Evolutionary conservation across 768 basidiomycete genomes (phyloP).

Genomic region (Pholiota molesta): DNA sequence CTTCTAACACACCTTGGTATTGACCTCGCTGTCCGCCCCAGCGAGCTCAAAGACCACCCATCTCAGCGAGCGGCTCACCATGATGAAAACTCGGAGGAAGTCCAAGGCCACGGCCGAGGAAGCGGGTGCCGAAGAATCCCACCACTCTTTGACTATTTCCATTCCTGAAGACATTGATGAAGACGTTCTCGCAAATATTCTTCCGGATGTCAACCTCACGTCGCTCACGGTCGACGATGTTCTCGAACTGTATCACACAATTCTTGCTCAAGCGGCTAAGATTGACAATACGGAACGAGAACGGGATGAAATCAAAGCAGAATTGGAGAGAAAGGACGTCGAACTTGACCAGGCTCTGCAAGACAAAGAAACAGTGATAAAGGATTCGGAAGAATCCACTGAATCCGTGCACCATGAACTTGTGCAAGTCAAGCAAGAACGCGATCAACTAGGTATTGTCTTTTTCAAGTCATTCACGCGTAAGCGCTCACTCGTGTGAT

Average conservation of each 20-base stretch:
- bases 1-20: constrained; percentile 19
- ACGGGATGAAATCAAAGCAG: constrained; percentile 71
- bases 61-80: constrained; percentile 18
- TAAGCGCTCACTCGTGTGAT: constrained; percentile 23
- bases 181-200: constrained; percentile 56
- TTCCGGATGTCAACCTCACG: constrained; percentile 63
- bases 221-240: constrained; percentile 62
- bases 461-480: constrained; percentile 11
- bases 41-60: constrained; percentile 31
- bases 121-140: constrained; percentile 32
- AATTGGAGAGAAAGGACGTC: constrained; percentile 71
- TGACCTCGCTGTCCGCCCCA: constrained; percentile 38
- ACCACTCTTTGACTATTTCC: constrained; percentile 40
- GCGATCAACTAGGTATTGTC: constrained; percentile 64
- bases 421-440: constrained; percentile 57
- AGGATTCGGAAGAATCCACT: constrained; percentile 56
- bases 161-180: constrained; percentile 73
- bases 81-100: constrained; percentile 64
- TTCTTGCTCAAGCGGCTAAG: constrained; percentile 59
- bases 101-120: constrained; percentile 53
- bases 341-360: constrained; percentile 86
- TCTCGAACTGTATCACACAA: constrained; percentile 60
- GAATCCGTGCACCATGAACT: constrained; percentile 61
- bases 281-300: constrained; percentile 61
- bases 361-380: constrained; percentile 66